Evolutionary conservation across 352 stramenopile genomes (phyloP), one percentile per base, ranked within the genome.

Genomic region (Pythium monospermum): DNA sequence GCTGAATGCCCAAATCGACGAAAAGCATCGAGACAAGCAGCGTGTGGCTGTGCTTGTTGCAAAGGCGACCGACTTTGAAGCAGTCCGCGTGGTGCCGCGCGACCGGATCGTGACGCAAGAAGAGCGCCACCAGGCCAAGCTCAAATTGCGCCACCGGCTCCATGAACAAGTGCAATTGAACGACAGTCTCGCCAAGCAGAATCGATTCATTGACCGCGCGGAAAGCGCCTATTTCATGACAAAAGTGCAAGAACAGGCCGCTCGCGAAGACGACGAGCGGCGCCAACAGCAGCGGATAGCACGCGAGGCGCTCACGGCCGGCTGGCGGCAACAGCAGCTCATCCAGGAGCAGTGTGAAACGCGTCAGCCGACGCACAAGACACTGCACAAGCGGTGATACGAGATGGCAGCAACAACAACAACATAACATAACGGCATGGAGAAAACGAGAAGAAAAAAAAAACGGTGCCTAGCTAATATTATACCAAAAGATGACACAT

Each of bases 161-260:
- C 61, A 71, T 35, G 63, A 70, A 16, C 76, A 87, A 33, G 73
- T 83, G 15, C 48, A 64, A 2, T 53, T 65, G n/a, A 79, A 78
- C 37, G 59, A 63, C 19, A 57, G 60, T 36, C 62, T 82, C 3
- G 56, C 58, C 18, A 61, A 66, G 48, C 63, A 85, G 32, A 51
- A 46, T 10, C 58, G 58, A 15, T 53, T 51, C 6, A 39, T 87
- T 18, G 76, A 87, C 33, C 71, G 79, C 25, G 69, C 71, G n/a
- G 74, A 86, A 26, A 68, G 67, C 26, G 71, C 69, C 23, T 83
- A 74, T 46, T 82, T 79, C 41, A 64, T 83, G 51, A 49, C 53
- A 10, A 69, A 84, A 47, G 59, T 87, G 18, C 53, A 65, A 21
- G 40, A 60, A 38, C 69, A 83, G 36, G 60, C 58, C 3, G 61